Evolutionary conservation across 768 basidiomycete genomes (phyloP), one percentile per base, ranked within the genome.

Genomic region (Fomitopsis pulvina): DNA sequence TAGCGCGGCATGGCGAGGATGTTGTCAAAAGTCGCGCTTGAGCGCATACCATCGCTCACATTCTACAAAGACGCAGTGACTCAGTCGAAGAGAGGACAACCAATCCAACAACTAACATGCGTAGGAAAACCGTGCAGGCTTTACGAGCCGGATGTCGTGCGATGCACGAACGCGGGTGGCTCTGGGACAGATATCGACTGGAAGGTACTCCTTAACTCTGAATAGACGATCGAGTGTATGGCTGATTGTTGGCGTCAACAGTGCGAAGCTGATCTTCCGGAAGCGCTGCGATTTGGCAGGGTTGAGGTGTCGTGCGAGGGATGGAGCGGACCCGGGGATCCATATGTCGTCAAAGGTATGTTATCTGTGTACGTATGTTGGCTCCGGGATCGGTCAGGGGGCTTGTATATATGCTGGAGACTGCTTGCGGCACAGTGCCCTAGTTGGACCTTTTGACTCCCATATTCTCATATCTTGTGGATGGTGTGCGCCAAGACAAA

Each of bases 251-350:
- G 7, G 4, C 20, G 6, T n/a, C 39, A 18, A n/a, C 48, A 92
- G 86, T 96, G 93, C 61, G 85, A 92, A 65, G 85, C 92, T 29
- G 93, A 97, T 62, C 71, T 97, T 5, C 94, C 93, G 8, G 81
- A 83, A 43, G 71, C 81, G 8, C 64, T 95, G 47, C 77, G 92
- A 16, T 86, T 97, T 48, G 94, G 94, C 14, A 77, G 80, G 54
- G 84, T 95, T 0, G 81, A 88, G 56, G 81, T 97, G 1, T 84
- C 81, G 16, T 97, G 94, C 59, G 94, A 97, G 71, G 94, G 94
- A 21, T 97, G 87, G 86, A 80, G 77, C 32, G 70, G 74, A 27
- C 79, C 90, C 3, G 92, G 89, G 0, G 94, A 97, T 68, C 74
- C 80, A 1, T 80, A 83, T 64, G 88, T 97, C 12, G 66, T 95